A percentile compares a stretch with the other conserved stretches of the same genome.
Conservation (phyloP, 768 basidiomycete genomes). For the Boletus sensibilis region DNA sequence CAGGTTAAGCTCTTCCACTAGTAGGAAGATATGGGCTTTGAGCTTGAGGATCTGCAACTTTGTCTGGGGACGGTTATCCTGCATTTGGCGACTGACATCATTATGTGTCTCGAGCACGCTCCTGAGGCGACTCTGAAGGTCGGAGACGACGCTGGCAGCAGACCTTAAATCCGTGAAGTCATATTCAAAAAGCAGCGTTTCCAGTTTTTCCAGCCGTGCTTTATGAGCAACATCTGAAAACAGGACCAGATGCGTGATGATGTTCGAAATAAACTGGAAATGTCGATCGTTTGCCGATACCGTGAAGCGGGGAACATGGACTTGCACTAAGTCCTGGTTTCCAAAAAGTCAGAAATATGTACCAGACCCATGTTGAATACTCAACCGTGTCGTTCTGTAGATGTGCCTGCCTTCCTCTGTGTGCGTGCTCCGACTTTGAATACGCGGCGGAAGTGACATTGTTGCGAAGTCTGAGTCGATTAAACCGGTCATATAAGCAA, state of each 20-base stretch:
- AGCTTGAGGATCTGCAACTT: slow-evolving; percentile 62
- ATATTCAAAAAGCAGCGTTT: slow-evolving; percentile 81
- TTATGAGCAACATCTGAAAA: slow-evolving; percentile 87
- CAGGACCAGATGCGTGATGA: slow-evolving; percentile 84
- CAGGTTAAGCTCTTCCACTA: slow-evolving; percentile 76
- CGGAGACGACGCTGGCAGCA: slow-evolving; percentile 67
- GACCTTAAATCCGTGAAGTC: slow-evolving; percentile 79
- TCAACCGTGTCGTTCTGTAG: slow-evolving; percentile 64
- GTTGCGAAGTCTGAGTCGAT: slow-evolving; percentile 80
- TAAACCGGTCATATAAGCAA: slow-evolving; percentile 93
- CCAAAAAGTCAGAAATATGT: slow-evolving; percentile 10
- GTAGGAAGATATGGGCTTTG: slow-evolving; percentile 66
- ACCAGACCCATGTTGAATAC: slow-evolving; percentile 5
- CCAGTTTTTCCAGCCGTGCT: slow-evolving; percentile 70
- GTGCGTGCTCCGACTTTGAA: slow-evolving; percentile 38
- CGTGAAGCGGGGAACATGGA: slow-evolving; percentile 83
- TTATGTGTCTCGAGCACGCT: slow-evolving; percentile 54
- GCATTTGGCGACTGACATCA: slow-evolving; percentile 38
- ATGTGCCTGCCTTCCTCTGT: slow-evolving; percentile 39
- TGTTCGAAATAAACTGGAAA: slow-evolving; percentile 81
- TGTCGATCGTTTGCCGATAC: slow-evolving; percentile 82
- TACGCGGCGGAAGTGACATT: slow-evolving; percentile 55
- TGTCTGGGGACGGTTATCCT: slow-evolving; percentile 35
- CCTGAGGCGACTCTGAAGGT: slow-evolving; percentile 72
- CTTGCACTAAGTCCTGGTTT: slow-evolving; percentile 71